Evolutionary conservation across 2,329 filamentous ascomycete genomes (phyloP), one percentile per base, ranked within the genome.

Genomic region (Sordariomycetes sp.): DNA sequence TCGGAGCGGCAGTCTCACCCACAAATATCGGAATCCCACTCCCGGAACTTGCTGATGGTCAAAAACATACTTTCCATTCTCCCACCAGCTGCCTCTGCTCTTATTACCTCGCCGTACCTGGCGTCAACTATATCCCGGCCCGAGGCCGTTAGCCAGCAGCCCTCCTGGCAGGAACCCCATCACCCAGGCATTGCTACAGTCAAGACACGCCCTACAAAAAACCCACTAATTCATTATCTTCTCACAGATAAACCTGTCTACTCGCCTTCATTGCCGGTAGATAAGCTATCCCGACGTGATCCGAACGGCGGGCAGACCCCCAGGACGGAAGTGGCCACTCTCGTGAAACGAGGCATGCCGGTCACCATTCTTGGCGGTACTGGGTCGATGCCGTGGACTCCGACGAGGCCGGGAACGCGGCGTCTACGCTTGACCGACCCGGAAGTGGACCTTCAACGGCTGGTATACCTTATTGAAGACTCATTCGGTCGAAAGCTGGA

Each of bases 191-290:
- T 56, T 2, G 74, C 72, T 32, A 78, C 77, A 60, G 79, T 82
- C 2, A 76, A 74, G 24, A 82, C 79, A 0, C 72, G 79, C 58
- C 74, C 73, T 53, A 76, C 74, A 58, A 78, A 80, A 65, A 99
- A 99, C 64, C 90, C 91, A 0, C 75, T 99, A 1, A 94, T 99
- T 52, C 90, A 99, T 70, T 97, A 96, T 64, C 81, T 99, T 1
- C 79, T 99, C 10, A 99, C 94, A 1, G 94, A 99, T 71, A 95
- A 96, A 65, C 92, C 94, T 0, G 81, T 91, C 15, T 87, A 90
- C 62, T 97, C 94, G 1, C 94, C 94, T 1, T 99, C 94, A 0
- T 76, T 99, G 0, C 94, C 94, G 0, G 77, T 84, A 7, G 81
- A 84, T 67, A 39, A 65, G 61, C 57, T 67, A 65, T 8, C 22